These are phyloP conservation scores for Mucor sp. DNA, from an alignment of 371 early-diverging fungal species.

Conservation along the genomic window DNA sequence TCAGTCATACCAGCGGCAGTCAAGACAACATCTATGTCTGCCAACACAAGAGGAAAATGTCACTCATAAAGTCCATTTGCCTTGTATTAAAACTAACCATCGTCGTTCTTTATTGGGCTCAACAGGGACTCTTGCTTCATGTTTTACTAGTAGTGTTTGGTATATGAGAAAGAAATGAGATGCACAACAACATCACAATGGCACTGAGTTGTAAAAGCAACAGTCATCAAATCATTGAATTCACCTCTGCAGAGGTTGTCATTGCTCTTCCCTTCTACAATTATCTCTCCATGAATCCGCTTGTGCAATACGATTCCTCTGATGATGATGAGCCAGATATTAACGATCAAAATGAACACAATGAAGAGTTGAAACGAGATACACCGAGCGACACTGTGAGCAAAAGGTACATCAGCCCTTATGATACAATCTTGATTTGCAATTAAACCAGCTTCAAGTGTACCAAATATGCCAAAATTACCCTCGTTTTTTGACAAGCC, in stretches of 20 bases:
- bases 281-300: background rate
- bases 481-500: constrained; percentile 4
- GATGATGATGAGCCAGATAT: background rate
- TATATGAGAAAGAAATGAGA: background rate
- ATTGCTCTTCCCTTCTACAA: background rate
- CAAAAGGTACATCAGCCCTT: background rate
- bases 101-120: background rate
- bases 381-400: background rate
- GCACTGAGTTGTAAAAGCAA: background rate
- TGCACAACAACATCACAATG: background rate
- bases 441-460: background rate
- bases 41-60: background rate
- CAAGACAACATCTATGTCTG: background rate
- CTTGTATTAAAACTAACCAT: background rate
- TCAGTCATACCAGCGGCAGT: background rate
- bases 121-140: constrained; percentile 1
- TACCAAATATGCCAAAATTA: constrained; percentile 12
- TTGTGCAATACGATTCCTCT: background rate
- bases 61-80: background rate
- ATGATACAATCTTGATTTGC: background rate
- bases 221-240: background rate
- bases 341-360: background rate
- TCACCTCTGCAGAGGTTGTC: background rate
- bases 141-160: background rate
- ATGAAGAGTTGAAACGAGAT: background rate